phyloP scores from a whole-genome alignment of 139 green algal species.

The Chlamydomonas sphaeroides region DNA sequence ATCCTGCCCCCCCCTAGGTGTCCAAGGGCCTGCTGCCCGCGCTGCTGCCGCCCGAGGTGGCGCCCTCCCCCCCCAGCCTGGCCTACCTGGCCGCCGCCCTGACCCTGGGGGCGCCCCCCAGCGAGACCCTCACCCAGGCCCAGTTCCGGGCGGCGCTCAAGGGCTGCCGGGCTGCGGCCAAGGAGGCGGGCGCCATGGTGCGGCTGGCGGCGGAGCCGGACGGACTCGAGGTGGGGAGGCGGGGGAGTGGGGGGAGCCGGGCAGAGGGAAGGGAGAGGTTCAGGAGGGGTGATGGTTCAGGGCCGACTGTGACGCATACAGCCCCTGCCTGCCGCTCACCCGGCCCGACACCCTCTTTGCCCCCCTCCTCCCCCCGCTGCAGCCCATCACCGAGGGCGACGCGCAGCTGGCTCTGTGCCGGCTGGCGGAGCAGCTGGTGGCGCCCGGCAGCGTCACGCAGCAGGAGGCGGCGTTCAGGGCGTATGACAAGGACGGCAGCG shows the following conservation, averaged over 20 bases:
- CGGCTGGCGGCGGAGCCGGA: too few relatives aligned
- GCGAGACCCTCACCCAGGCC: neutral
- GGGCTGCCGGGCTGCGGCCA: conserved; percentile 7
- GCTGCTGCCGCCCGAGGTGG: neutral
- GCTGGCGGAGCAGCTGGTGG: conserved; percentile 20
- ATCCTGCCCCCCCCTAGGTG: neutral
- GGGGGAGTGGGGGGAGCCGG: too few relatives aligned
- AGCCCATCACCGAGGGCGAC: neutral
- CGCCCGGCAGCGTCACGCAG: neutral
- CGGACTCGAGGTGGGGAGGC: too few relatives aligned
- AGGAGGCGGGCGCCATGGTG: conserved; percentile 38
- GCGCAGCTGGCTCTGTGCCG: conserved; percentile 9
- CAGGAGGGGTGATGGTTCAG: too few relatives aligned
- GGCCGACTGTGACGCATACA: too few relatives aligned
- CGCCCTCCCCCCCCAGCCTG: neutral
- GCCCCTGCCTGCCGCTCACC: too few relatives aligned
- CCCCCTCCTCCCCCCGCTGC: too few relatives aligned
- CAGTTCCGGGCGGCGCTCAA: neutral
- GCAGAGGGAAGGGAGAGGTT: too few relatives aligned
- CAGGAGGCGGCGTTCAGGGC: neutral
- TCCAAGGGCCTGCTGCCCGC: neutral
- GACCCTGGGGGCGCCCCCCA: neutral
- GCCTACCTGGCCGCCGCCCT: conserved; percentile 9
- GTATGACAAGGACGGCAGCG: conserved; percentile 18
- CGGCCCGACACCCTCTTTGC: too few relatives aligned